phyloP scores from a whole-genome alignment of 208 protist genomes.

The Lotmaria passim region DNA sequence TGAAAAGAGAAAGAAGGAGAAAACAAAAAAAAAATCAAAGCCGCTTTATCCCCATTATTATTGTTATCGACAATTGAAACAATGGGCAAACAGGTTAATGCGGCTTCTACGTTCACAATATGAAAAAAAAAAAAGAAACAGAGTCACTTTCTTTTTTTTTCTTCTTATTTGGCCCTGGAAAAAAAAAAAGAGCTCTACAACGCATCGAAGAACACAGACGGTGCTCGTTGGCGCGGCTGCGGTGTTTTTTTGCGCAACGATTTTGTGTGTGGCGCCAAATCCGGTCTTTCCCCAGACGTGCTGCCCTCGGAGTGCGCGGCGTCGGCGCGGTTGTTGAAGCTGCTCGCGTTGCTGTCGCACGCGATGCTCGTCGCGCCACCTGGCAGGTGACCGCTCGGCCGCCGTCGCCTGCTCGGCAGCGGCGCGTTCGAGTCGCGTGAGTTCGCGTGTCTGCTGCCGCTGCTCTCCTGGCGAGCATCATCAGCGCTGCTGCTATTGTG shows the following conservation, averaged over 20 bases:
- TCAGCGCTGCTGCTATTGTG: not conserved
- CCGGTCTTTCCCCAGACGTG: not conserved
- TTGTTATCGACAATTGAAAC: too few species aligned
- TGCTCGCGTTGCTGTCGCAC: constrained; percentile 12
- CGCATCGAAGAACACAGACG: not conserved
- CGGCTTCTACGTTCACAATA: not conserved
- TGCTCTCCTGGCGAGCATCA: constrained; percentile 4
- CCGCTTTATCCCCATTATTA: not conserved
- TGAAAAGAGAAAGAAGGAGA: not conserved
- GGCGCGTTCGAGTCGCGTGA: not conserved
- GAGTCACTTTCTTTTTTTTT: not conserved
- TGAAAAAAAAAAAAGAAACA: not conserved
- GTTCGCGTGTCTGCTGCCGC: not conserved
- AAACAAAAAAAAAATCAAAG: not conserved
- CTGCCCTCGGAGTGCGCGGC: constrained; percentile 10
- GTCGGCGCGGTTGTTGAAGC: constrained; percentile 9
- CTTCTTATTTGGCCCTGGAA: not conserved
- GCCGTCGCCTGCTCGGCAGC: not conserved
- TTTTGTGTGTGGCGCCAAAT: not conserved
- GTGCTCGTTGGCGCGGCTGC: constrained; percentile 3
- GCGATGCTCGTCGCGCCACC: not conserved
- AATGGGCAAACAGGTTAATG: too few species aligned
- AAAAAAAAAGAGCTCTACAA: constrained; percentile 9
- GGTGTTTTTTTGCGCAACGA: not conserved
- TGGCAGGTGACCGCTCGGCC: not conserved